Evolutionary conservation across 371 early-diverging fungal genomes (phyloP).

Genomic region (Lichtheimia ramosa): DNA sequence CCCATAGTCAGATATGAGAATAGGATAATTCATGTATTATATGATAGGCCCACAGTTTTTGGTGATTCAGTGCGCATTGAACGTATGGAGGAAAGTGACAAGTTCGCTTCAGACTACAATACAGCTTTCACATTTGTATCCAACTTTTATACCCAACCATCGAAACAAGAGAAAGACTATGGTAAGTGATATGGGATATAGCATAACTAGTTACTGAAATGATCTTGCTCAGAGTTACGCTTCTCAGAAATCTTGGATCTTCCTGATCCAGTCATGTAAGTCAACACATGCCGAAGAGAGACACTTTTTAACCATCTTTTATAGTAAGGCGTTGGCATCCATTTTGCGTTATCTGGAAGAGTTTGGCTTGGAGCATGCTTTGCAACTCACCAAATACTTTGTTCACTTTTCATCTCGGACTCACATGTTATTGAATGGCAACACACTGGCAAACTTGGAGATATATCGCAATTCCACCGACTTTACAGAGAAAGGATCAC

Average conservation of each 20-base stretch:
- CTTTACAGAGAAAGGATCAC: conserved; percentile 47
- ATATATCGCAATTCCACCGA: conserved; percentile 67
- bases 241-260: conserved; percentile 26
- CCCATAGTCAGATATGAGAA: too few species aligned
- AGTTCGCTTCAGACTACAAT: conserved; percentile 34
- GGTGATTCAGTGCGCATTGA: conserved; percentile 56
- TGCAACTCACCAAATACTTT: conserved; percentile 62
- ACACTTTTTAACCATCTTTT: not conserved
- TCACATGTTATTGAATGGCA: conserved; percentile 77
- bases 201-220: too few species aligned
- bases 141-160: conserved; percentile 46
- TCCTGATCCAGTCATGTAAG: conserved; percentile 37
- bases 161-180: conserved; percentile 12
- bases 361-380: conserved; percentile 60
- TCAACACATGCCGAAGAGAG: not conserved
- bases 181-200: conserved; percentile 2
- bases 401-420: conserved; percentile 64
- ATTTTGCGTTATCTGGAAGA: conserved; percentile 64
- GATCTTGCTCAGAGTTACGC: conserved; percentile 1
- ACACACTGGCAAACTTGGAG: conserved; percentile 76
- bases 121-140: conserved; percentile 52
- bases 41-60: conserved; percentile 16
- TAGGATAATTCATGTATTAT: not conserved
- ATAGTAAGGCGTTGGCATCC: conserved; percentile 51
- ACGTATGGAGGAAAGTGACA: conserved; percentile 50